These are phyloP conservation scores for Cystobasidium sp. DNA, from an alignment of 1,284 basidiomycete genomes.

Conservation along the genomic window DNA sequence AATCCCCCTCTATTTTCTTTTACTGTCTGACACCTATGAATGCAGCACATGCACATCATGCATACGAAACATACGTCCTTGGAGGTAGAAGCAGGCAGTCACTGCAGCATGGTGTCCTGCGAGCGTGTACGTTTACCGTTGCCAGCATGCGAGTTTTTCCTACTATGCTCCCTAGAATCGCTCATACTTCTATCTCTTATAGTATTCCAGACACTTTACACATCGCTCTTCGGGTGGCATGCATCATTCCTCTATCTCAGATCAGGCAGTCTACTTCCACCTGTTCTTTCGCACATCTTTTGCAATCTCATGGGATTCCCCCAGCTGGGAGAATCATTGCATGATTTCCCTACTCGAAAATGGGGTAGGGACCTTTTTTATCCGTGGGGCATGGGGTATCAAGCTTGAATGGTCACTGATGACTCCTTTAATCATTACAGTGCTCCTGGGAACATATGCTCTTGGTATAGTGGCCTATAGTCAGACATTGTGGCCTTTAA, in stretches of 20 bases:
- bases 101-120: conserved; percentile 65
- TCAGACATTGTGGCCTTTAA: conserved; percentile 48
- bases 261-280: conserved; percentile 62
- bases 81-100: conserved; percentile 70
- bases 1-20: neutral
- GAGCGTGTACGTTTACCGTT: conserved; percentile 63
- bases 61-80: conserved; percentile 76
- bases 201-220: conserved; percentile 88
- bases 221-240: conserved; percentile 88
- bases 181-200: conserved; percentile 15
- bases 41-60: conserved; percentile 88
- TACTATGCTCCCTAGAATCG: neutral
- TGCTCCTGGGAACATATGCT: conserved; percentile 25
- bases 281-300: conserved; percentile 78
- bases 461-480: conserved; percentile 20
- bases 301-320: conserved; percentile 97
- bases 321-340: conserved; percentile 59
- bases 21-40: neutral
- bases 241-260: conserved; percentile 82
- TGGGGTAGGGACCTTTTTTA: conserved; percentile 56
- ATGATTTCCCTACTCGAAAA: conserved; percentile 58
- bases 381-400: neutral
- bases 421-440: neutral
- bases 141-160: neutral
- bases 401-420: neutral